Conservation (phyloP, 1,139 yeast genomes). For the Maudiozyma humilis region DNA sequence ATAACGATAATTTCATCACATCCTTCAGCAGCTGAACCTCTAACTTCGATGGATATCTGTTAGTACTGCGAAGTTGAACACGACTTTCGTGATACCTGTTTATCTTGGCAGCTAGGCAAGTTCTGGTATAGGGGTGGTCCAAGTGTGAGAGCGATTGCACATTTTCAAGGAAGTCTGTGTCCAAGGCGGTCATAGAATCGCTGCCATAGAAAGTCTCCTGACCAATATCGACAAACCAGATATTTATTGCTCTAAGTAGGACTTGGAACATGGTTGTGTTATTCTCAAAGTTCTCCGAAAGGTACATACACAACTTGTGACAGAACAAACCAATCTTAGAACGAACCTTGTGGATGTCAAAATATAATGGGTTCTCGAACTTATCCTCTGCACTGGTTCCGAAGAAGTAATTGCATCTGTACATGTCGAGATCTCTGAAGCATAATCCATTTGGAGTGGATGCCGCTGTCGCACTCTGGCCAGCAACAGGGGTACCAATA, state of each 20-base stretch:
- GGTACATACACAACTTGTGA: conserved; percentile 48
- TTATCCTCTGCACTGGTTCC: conserved; percentile 39
- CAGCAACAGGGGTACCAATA: conserved; percentile 29
- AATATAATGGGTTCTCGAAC: conserved; percentile 45
- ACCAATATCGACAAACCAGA: conserved; percentile 83
- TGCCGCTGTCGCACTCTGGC: conserved; percentile 15
- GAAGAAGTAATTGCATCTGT: conserved; percentile 39
- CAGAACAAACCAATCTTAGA: conserved; percentile 57
- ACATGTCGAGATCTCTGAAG: conserved; percentile 44
- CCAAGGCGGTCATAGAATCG: conserved; percentile 40
- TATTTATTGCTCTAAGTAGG: conserved; percentile 56
- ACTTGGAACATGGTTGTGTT: conserved; percentile 66
- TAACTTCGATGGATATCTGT: conserved; percentile 61
- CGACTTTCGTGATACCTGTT: conserved; percentile 72
- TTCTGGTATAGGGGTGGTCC: conserved; percentile 62
- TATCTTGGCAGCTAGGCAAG: conserved; percentile 65
- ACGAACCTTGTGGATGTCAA: conserved; percentile 54
- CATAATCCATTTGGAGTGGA: conserved; percentile 18
- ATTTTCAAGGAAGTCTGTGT: conserved; percentile 40
- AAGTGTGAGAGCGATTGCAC: conserved; percentile 42
- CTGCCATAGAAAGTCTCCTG: conserved; percentile 57
- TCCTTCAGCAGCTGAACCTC: conserved; percentile 62
- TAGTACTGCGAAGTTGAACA: conserved; percentile 64
- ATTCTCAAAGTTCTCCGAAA: conserved; percentile 48
- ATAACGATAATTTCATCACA: conserved; percentile 57